Evolutionary conservation across 805 yeast species (phyloP).

Genomic region (Schizosaccharomyces osmophilus): DNA sequence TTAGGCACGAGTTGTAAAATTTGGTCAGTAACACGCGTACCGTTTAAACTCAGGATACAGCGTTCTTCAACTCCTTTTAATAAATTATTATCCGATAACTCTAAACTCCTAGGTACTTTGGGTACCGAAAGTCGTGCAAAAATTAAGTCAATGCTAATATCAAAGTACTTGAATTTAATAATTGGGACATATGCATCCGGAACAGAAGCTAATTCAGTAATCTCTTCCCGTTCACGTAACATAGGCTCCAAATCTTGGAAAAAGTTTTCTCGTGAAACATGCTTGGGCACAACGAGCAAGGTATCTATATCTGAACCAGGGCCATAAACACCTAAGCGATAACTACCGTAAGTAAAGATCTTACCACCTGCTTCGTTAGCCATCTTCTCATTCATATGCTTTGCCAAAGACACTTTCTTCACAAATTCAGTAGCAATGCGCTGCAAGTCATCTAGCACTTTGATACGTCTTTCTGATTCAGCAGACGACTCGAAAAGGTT

Average conservation of each 20-base stretch:
- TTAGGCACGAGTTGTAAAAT: conserved; percentile 75
- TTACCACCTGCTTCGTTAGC: conserved; percentile 94
- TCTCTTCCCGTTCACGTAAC: conserved; percentile 46
- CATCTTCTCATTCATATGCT: conserved; percentile 93
- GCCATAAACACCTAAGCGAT: conserved; percentile 84
- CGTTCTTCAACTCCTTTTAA: conserved; percentile 72
- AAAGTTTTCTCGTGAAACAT: conserved; percentile 73
- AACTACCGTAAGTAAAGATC: conserved; percentile 87
- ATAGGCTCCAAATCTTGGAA: conserved; percentile 56
- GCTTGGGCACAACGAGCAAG: conserved; percentile 87
- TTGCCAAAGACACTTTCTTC: conserved; percentile 47
- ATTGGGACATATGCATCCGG: conserved; percentile 97
- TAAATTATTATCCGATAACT: conserved; percentile 62
- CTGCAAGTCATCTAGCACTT: conserved; percentile 49
- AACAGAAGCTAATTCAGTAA: conserved; percentile 77
- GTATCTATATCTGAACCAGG: conserved; percentile 98
- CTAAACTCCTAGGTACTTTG: conserved; percentile 51
- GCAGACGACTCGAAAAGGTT: conserved; percentile 76
- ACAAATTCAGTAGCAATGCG: conserved; percentile 61
- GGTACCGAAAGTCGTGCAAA: conserved; percentile 67
- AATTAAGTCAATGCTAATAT: conserved; percentile 79
- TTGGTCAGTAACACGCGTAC: conserved; percentile 93
- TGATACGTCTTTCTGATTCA: conserved; percentile 49
- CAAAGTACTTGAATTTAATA: conserved; percentile 65
- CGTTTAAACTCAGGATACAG: conserved; percentile 73